Base-by-base conservation (phyloP, 768 basidiomycete species). In the Sporobolomyces phaffii region DNA sequence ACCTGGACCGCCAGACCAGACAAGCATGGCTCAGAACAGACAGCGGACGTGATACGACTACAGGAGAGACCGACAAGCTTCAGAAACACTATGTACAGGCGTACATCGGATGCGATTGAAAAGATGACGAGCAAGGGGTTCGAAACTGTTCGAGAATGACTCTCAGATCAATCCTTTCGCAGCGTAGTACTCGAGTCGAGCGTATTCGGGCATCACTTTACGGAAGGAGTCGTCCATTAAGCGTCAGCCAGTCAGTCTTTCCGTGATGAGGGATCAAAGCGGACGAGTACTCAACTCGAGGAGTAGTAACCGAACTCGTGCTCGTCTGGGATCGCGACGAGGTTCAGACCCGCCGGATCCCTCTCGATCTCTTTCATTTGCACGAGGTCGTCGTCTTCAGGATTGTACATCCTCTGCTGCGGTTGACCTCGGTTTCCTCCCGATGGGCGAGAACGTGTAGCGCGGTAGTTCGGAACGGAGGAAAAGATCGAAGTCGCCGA, bases 231-330 rank as follows among this genome's bases (percentile, higher is more conserved):
- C 10, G 9, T 26, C 24, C 24, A 7, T 14, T 62, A 40, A 43
- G 41, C 11, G 2, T 33, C 14, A 14, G n/a, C n/a, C n/a, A n/a
- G n/a, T n/a, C n/a, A 34, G 31, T 33, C 49, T 15, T n/a, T 3
- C 2, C 5, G 17, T 20, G 4, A 31, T 22, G 31, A 7, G 22
- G 13, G 9, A 13, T 29, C 24, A 38, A 34, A 10, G 14, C 7
- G n/a, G 56, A 45, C n/a, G 15, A 8, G 6, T 29, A 45, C 65
- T 29, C 48, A 62, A 51, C 68, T 69, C 34, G 53, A 57, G 33
- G 48, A n/a, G 54, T 69, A 69, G 38, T 64, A 69, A 53, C 43
- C 51, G 26, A 34, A 61, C 59, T 65, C 53, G 50, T 69, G 52
- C 48, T 29, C 0, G 40, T 69, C 68, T n/a, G 63, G 68, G 24